These are phyloP conservation scores for Remersonia thermophila DNA, from an alignment of 2,329 filamentous ascomycete species.

Conservation along the genomic window DNA sequence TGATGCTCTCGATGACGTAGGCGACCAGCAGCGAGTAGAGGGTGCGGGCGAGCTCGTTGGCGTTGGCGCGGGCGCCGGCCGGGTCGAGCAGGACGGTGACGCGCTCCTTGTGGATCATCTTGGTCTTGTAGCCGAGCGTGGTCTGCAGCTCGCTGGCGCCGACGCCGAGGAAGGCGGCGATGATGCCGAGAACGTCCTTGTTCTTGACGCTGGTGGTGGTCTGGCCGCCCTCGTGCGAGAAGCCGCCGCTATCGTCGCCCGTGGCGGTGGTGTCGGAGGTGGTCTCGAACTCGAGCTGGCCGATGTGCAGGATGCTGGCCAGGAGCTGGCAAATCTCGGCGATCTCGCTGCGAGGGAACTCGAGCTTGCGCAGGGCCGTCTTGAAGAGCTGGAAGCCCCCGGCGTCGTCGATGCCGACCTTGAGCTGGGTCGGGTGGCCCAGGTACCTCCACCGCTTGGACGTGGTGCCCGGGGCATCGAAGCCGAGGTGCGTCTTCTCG, in stretches of 20 bases:
- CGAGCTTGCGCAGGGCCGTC: constrained; percentile 82
- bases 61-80: constrained; percentile 76
- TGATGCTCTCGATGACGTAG: constrained; percentile 86
- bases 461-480: constrained; percentile 36
- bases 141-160: constrained; percentile 69
- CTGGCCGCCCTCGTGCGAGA: constrained; percentile 87
- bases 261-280: constrained; percentile 65
- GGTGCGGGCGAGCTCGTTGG: constrained; percentile 85
- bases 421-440: constrained; percentile 90
- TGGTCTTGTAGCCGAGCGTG: constrained; percentile 89
- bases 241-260: constrained; percentile 87
- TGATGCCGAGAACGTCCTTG: constrained; percentile 72
- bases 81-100: constrained; percentile 99
- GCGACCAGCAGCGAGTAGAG: constrained; percentile 89
- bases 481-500: constrained; percentile 73
- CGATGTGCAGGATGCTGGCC: constrained; percentile 90
- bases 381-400: constrained; percentile 98
- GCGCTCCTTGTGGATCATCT: constrained; percentile 87
- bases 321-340: constrained; percentile 94
- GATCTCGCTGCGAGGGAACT: constrained; percentile 86
- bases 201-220: constrained; percentile 82
- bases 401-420: constrained; percentile 89
- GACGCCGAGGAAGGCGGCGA: constrained; percentile 92
- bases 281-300: constrained; percentile 86
- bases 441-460: constrained; percentile 89